These are phyloP conservation scores for Anethum foeniculum DNA, from an alignment of 140 eudicot genomes.

Conservation along the genomic window DNA sequence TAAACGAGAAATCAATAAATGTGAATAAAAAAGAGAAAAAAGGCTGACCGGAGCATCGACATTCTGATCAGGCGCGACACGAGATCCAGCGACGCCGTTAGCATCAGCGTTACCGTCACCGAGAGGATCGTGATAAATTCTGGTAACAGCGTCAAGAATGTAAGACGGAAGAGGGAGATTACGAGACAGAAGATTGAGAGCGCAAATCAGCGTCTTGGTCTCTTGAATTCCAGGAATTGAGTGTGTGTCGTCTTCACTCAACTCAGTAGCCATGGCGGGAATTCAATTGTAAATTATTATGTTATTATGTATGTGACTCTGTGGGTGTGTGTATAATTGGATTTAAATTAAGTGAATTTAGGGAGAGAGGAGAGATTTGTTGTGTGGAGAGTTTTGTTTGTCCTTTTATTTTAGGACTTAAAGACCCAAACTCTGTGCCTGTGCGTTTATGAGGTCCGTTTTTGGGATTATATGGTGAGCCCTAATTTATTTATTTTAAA, in stretches of 20 bases:
- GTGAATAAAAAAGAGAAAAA: not conserved
- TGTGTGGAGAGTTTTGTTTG: too few species aligned
- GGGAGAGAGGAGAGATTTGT: too few species aligned
- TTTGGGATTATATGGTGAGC: too few species aligned
- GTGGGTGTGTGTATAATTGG: not conserved
- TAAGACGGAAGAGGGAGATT: conserved; percentile 78
- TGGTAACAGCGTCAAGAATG: conserved; percentile 61
- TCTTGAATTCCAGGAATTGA: conserved; percentile 28
- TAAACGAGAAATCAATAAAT: not conserved
- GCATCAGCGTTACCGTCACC: not conserved
- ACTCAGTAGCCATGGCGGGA: conserved; percentile 78
- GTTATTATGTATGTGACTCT: not conserved
- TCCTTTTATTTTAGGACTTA: too few species aligned
- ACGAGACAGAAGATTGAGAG: conserved; percentile 78
- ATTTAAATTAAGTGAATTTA: not conserved
- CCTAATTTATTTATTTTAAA: too few species aligned
- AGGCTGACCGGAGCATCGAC: not conserved
- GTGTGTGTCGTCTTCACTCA: conserved; percentile 23
- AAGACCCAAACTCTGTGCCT: not conserved
- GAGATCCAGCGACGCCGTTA: conserved; percentile 13
- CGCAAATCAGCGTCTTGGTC: conserved; percentile 78
- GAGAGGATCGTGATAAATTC: conserved; percentile 34
- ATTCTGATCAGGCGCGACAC: not conserved
- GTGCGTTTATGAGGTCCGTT: too few species aligned
- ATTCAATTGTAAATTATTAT: conserved; percentile 4